Base-by-base conservation (phyloP, 306 rosid species). In the Cucumis hystrix region DNA sequence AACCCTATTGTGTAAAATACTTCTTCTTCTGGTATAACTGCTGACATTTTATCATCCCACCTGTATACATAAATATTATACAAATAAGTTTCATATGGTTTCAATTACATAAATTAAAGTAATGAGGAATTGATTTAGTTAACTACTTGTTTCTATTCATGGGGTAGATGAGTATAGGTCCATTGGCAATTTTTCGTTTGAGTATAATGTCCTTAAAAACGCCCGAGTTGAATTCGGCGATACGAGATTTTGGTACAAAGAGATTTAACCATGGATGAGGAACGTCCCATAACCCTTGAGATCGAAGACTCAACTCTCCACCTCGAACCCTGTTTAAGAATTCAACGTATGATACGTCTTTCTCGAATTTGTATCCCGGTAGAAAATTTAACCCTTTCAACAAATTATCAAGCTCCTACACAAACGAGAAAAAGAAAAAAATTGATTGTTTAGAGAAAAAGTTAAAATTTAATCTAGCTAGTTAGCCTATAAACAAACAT, bases 201-300 rank as follows among this genome's bases (percentile, higher is more conserved):
- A 87, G 87, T 78, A 94, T 68, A 25, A 94, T 94, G 17, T 79
- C 86, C 62, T 71, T 89, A 77, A 94, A 87, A 15, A 94, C 92
- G 1, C 87, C 91, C 0, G 71, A 52, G 49, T 94, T 69, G 60
- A 94, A 94, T 28, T 90, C 93, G 8, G 80, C 54, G 62, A 94
- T 87, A 12, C 80, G 81, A 47, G 90, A 85, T 80, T 89, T 89
- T 5, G 98, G 96, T 41, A 94, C 70, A 58, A 91, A 94, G 71
- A 94, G 82, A 77, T 94, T 94, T 45, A 91, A 80, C 96, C 97
- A 94, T 6, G 98, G 98, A 83, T 94, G 98, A 79, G 96, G 98
- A 80, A 91, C 92, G 20, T 91, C 88, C 98, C 98, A 94, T 4
- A 86, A 63, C 73, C 98, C 97, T 82, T 90, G 88, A 60, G 91